These are phyloP conservation scores for Globisporangium rhizosaccharum DNA, from an alignment of 352 stramenopile species.

Conservation along the genomic window DNA sequence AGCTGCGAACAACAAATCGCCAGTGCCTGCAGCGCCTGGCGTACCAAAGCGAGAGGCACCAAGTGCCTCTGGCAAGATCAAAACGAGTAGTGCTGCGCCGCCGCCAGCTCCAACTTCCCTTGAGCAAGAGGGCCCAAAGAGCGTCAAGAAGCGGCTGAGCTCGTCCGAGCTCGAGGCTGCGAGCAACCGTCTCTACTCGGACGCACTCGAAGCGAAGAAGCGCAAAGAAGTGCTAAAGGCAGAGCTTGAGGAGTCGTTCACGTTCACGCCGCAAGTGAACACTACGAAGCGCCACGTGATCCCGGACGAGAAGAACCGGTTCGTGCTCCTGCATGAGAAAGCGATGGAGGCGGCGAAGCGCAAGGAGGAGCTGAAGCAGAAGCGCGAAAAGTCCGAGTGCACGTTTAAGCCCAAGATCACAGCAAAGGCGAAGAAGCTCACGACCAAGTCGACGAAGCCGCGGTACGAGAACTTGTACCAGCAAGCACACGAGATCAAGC, in stretches of 20 bases:
- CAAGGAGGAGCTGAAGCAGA: constrained; percentile 50
- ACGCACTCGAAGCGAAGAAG: constrained; percentile 50
- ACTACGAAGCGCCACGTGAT: constrained; percentile 35
- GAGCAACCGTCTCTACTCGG: constrained; percentile 55
- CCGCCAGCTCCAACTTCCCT: constrained; percentile 12
- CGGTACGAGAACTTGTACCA: constrained; percentile 78
- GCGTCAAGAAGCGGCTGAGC: constrained; percentile 54
- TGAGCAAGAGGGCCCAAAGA: constrained; percentile 10
- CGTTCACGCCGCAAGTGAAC: constrained; percentile 59
- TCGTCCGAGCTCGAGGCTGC: constrained; percentile 42
- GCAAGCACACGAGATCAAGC: constrained; percentile 54
- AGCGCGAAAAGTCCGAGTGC: constrained; percentile 43
- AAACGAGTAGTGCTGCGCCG: neutral
- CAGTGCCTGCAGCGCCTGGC: neutral
- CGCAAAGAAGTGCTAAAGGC: constrained; percentile 47
- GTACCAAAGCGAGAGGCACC: neutral
- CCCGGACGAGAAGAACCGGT: constrained; percentile 31
- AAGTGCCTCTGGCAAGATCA: constrained; percentile 1
- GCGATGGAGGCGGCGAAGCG: constrained; percentile 44
- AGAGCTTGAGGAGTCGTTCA: constrained; percentile 46
- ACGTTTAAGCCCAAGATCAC: constrained; percentile 72
- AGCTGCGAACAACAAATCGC: neutral
- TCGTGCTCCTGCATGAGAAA: constrained; percentile 46
- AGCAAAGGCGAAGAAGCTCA: constrained; percentile 46
- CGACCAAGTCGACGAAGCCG: constrained; percentile 24